Evolutionary conservation across 139 green algal genomes (phyloP), one percentile per base, ranked within the genome.

Genomic region (Trebouxia sp.): DNA sequence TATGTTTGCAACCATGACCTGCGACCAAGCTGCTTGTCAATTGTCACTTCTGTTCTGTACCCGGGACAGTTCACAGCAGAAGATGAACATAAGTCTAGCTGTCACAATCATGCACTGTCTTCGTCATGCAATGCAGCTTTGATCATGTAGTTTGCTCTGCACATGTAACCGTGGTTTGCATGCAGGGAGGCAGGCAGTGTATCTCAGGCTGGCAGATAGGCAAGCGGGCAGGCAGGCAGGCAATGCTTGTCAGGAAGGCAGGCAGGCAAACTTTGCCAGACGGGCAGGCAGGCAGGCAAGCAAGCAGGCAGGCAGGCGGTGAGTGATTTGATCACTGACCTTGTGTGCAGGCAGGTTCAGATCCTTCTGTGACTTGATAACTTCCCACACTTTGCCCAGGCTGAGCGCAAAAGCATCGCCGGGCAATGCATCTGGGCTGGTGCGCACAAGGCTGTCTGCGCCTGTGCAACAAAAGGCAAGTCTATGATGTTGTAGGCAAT

Each of bases 1-100:
- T 22, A 98, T 94, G 75, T 96, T 98, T 78, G 96, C 96, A 48
- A 99, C 96, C 96, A 99, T 99, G 45, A 97, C 85, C 91, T 95
- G 75, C 26, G 79, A 1, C 6, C 6, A 28, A 11, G 32, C 8
- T n/a, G n/a, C n/a, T n/a, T n/a, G n/a, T n/a, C n/a, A n/a, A n/a
- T n/a, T n/a, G n/a, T n/a, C n/a, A n/a, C n/a, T n/a, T n/a, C n/a
- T n/a, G n/a, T n/a, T n/a, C n/a, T n/a, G n/a, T n/a, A n/a, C n/a
- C n/a, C n/a, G n/a, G n/a, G n/a, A n/a, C n/a, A n/a, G n/a, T n/a
- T n/a, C n/a, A n/a, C n/a, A n/a, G 32, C 8, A 58, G 45, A 9
- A 58, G 6, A 51, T 80, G 39, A 42, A 39, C 50, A 20, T 65
- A 28, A 51, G 39, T 12, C n/a, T n/a, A n/a, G n/a, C n/a, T n/a